Conservation (phyloP, 1,284 basidiomycete genomes). For the Sanghuangporus weigelae region DNA sequence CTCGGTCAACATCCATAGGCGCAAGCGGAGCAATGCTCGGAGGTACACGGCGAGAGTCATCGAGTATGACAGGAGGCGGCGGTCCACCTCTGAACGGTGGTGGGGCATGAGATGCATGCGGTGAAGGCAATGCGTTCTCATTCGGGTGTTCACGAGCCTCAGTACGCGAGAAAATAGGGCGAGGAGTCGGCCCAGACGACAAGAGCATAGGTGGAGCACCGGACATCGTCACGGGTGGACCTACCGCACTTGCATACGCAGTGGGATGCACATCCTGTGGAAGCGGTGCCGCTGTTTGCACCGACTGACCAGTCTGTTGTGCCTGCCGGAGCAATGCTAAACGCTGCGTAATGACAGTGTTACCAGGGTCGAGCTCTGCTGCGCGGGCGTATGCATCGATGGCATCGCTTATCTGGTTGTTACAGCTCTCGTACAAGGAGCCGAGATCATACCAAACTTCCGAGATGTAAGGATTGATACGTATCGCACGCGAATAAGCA, state of each 20-base stretch:
- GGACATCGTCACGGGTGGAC: constrained; percentile 40
- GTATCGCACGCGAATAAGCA: constrained; percentile 96
- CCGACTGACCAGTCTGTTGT: constrained; percentile 71
- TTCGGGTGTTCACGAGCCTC: constrained; percentile 52
- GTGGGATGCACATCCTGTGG: constrained; percentile 96
- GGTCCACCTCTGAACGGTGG: constrained; percentile 73
- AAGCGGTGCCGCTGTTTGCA: constrained; percentile 74
- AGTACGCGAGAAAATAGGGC: constrained; percentile 50
- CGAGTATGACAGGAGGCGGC: constrained; percentile 70
- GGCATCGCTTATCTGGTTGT: constrained; percentile 98
- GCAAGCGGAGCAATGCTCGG: constrained; percentile 69
- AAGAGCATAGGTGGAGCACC: constrained; percentile 44
- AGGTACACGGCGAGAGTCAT: constrained; percentile 53
- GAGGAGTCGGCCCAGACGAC: constrained; percentile 41
- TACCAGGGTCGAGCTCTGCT: constrained; percentile 82
- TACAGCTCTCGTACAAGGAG: constrained; percentile 95
- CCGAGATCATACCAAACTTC: constrained; percentile 99
- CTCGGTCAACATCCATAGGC: constrained; percentile 79
- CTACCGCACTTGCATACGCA: constrained; percentile 76
- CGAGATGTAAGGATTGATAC: constrained; percentile 98
- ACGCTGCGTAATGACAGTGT: constrained; percentile 74
- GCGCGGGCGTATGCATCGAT: constrained; percentile 97
- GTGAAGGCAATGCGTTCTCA: constrained; percentile 51
- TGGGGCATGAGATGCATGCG: constrained; percentile 47
- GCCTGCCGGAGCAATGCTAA: constrained; percentile 75